Conservation (phyloP, 202 grass and related monocot species). For the Setaria italica region DNA sequence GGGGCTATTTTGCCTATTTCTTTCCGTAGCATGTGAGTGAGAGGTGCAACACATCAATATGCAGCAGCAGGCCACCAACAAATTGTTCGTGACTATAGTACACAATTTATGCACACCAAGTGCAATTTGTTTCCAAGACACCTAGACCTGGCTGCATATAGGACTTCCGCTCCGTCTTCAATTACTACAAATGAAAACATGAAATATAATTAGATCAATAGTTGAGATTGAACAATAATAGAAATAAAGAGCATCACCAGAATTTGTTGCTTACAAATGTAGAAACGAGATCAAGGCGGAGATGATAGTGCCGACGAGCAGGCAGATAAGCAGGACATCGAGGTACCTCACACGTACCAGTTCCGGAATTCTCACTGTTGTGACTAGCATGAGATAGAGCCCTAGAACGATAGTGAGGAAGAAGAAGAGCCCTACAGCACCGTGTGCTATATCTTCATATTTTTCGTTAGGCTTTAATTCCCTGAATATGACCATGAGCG, state of each 20-base stretch:
- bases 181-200: neutral
- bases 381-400: constrained; percentile 11
- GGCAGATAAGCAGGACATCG: neutral
- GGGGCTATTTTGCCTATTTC: neutral
- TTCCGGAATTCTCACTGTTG: neutral
- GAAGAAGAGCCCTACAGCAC: neutral
- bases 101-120: neutral
- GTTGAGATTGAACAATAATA: neutral
- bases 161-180: neutral
- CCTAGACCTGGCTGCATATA: neutral
- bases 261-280: neutral
- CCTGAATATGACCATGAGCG: neutral
- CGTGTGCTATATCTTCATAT: too few species aligned
- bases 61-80: too few species aligned
- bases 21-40: neutral
- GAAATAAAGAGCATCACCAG: neutral
- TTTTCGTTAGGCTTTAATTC: neutral
- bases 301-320: neutral
- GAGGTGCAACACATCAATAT: neutral
- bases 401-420: constrained; percentile 6
- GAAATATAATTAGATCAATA: neutral
- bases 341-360: neutral
- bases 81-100: too few species aligned
- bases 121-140: neutral
- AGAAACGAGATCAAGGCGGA: neutral